Conservation (phyloP, 2,329 filamentous ascomycete species). For the Aureobasidium melanogenum region DNA sequence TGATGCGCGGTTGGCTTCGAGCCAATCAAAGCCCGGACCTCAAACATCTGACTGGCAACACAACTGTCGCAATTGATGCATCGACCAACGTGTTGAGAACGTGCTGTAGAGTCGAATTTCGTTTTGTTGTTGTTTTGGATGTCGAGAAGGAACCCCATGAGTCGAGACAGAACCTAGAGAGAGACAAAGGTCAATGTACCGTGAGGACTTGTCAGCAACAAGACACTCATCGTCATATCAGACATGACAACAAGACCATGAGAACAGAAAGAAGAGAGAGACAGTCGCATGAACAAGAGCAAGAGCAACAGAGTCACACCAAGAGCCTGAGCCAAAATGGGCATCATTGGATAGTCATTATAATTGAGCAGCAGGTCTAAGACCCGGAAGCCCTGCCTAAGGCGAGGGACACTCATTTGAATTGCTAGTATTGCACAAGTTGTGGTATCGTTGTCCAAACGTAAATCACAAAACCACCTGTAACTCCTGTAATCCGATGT, state of each 20-base stretch:
- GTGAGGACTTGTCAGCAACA: background rate
- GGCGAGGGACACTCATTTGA: constrained; percentile 20
- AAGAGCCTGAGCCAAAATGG: constrained; percentile 13
- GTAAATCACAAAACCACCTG: constrained; percentile 7
- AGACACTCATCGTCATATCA: background rate
- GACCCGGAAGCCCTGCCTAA: constrained; percentile 23
- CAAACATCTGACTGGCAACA: background rate
- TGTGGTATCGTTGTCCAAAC: constrained; percentile 11
- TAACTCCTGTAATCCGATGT: constrained; percentile 9
- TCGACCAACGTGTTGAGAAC: constrained; percentile 6
- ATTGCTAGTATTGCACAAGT: constrained; percentile 13
- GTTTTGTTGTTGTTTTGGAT: background rate
- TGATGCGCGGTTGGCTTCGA: background rate
- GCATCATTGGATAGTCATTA: constrained; percentile 14
- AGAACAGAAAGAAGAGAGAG: background rate
- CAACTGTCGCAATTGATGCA: background rate
- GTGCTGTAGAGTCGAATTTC: background rate
- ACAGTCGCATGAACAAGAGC: background rate
- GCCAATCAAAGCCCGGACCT: constrained; percentile 1
- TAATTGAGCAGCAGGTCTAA: constrained; percentile 22
- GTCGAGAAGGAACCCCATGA: background rate
- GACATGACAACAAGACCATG: background rate
- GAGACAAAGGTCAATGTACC: background rate
- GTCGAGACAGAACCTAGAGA: constrained; percentile 1
- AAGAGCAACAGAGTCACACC: constrained; percentile 12